phyloP scores from a whole-genome alignment of 441 rosid genomes.

The Populus hybrid region DNA sequence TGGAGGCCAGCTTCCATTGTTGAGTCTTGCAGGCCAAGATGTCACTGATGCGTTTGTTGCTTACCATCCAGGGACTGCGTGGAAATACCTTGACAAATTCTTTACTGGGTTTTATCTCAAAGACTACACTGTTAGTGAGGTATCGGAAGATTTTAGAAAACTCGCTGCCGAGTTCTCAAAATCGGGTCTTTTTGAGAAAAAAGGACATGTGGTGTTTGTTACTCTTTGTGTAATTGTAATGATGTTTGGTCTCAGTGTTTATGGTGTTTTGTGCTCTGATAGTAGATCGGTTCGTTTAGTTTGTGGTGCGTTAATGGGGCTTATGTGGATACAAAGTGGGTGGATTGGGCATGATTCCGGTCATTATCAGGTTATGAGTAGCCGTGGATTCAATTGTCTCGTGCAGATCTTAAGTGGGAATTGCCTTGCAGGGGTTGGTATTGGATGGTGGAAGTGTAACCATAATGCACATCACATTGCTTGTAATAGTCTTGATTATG shows the following conservation, averaged over 20 bases:
- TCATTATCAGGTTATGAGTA: conserved; percentile 44
- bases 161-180: conserved; percentile 46
- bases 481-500: conserved; percentile 63
- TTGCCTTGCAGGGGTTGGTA: conserved; percentile 66
- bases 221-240: conserved; percentile 28
- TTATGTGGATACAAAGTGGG: conserved; percentile 64
- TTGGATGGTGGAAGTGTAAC: conserved; percentile 72
- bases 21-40: conserved; percentile 58
- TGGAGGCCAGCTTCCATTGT: conserved; percentile 48
- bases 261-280: conserved; percentile 37
- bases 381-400: conserved; percentile 28
- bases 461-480: conserved; percentile 71
- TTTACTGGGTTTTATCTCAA: conserved; percentile 50
- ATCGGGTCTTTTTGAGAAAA: conserved; percentile 55
- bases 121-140: conserved; percentile 53
- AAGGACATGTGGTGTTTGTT: conserved; percentile 36
- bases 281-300: conserved; percentile 37
- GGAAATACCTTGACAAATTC: conserved; percentile 50
- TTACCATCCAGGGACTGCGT: conserved; percentile 50
- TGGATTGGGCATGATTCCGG: conserved; percentile 81
- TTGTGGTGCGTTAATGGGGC: conserved; percentile 46
- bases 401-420: conserved; percentile 56
- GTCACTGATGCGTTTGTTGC: conserved; percentile 71
- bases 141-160: conserved; percentile 49
- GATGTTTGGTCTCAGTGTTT: conserved; percentile 38